Evolutionary conservation across 2,329 filamentous ascomycete genomes (phyloP).

Genomic region (Emergomyces pasteurianus): DNA sequence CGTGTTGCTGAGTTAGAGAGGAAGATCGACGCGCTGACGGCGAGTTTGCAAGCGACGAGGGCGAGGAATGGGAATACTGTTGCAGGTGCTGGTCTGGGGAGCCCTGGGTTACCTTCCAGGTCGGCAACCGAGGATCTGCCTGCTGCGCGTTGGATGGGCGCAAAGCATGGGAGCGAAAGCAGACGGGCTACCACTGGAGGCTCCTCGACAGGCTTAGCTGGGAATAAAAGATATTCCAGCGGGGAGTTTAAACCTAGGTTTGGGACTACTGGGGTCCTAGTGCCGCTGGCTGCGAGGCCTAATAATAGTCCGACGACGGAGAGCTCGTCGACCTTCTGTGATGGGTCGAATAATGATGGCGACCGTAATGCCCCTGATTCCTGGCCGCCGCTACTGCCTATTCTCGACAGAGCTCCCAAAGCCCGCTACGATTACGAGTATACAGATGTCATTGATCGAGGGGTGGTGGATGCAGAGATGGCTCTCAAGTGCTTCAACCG

Average conservation of each 20-base stretch:
- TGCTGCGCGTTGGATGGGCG: slow-evolving; percentile 20
- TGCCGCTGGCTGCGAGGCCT: slow-evolving; percentile 15
- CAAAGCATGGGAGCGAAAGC: slow-evolving; percentile 1
- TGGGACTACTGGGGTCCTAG: slow-evolving; percentile 7
- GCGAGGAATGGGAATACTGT: slow-evolving; percentile 14
- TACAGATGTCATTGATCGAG: slow-evolving; percentile 38
- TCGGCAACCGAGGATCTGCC: slow-evolving; percentile 28
- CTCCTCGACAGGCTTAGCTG: slow-evolving; percentile 8
- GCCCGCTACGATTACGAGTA: slow-evolving; percentile 17
- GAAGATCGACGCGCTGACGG: slow-evolving; percentile 81
- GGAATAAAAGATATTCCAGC: slow-evolving; percentile 22
- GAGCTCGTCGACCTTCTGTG: slow-evolving; percentile 2
- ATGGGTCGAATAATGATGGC: slow-evolving; percentile 1
- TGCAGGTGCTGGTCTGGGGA: background rate
- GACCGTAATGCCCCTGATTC: slow-evolving; percentile 4
- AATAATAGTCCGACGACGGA: slow-evolving; percentile 14
- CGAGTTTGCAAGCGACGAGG: slow-evolving; percentile 54
- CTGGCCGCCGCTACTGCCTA: slow-evolving; percentile 10
- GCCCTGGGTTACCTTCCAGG: slow-evolving; percentile 16
- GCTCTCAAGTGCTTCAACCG: slow-evolving; percentile 47
- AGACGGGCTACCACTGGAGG: background rate
- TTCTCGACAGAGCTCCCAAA: slow-evolving; percentile 10
- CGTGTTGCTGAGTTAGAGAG: slow-evolving; percentile 82
- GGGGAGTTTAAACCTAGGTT: slow-evolving; percentile 17
- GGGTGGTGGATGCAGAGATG: slow-evolving; percentile 39